These are phyloP conservation scores for Verbena officinalis DNA, from an alignment of 257 asterid genomes.

Conservation along the genomic window DNA sequence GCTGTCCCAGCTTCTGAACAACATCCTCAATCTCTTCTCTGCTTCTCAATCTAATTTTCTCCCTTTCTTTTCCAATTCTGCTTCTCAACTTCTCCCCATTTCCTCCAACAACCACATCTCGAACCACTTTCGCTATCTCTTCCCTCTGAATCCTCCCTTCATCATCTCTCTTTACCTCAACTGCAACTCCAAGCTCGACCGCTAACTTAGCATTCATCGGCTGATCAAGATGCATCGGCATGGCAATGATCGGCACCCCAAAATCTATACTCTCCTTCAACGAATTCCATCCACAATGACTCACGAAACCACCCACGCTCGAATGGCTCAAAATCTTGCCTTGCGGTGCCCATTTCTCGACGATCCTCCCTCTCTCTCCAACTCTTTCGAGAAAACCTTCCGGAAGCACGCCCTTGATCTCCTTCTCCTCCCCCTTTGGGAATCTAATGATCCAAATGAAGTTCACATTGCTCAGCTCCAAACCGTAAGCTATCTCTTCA, in stretches of 20 bases:
- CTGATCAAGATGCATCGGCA: slow-evolving; percentile 55
- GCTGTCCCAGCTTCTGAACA: slow-evolving; percentile 21
- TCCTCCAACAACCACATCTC: slow-evolving; percentile 30
- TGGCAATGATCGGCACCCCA: slow-evolving; percentile 42
- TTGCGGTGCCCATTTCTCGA: slow-evolving; percentile 46
- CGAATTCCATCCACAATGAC: slow-evolving; percentile 51
- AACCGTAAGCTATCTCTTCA: slow-evolving; percentile 47
- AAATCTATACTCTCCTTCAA: slow-evolving; percentile 30
- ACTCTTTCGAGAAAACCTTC: slow-evolving; percentile 41
- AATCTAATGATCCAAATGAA: slow-evolving; percentile 63
- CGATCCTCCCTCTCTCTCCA: slow-evolving; percentile 36
- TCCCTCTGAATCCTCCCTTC: slow-evolving; percentile 26
- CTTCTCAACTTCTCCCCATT: slow-evolving; percentile 30
- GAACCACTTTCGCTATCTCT: slow-evolving; percentile 30
- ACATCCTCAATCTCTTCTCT: slow-evolving; percentile 34
- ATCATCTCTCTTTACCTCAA: slow-evolving; percentile 40
- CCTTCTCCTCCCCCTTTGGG: slow-evolving; percentile 32
- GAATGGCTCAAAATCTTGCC: slow-evolving; percentile 31
- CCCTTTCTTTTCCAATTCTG: slow-evolving; percentile 24
- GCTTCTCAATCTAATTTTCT: slow-evolving; percentile 28
- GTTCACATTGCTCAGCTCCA: slow-evolving; percentile 51
- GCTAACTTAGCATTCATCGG: slow-evolving; percentile 40
- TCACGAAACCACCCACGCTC: slow-evolving; percentile 42
- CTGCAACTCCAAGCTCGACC: slow-evolving; percentile 39
- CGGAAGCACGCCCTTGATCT: slow-evolving; percentile 40